Evolutionary conservation across 2,329 filamentous ascomycete genomes (phyloP).

Genomic region (Trichoderma sp.): DNA sequence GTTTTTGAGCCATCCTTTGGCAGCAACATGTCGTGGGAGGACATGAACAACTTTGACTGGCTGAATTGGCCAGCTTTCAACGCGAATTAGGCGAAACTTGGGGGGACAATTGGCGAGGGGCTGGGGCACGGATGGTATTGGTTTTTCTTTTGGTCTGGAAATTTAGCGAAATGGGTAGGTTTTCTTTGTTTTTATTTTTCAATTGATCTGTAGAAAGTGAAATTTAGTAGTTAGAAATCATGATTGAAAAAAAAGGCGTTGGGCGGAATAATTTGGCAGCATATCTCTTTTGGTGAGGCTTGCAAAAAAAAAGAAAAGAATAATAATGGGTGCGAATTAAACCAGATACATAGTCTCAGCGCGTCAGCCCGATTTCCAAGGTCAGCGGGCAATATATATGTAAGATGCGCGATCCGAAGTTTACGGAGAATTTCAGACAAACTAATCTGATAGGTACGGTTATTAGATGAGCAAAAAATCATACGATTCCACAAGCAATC

Average conservation of each 20-base stretch:
- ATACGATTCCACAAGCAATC: neutral
- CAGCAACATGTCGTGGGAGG: constrained; percentile 55
- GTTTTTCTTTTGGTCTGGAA: neutral
- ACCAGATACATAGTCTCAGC: neutral
- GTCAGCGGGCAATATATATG: neutral
- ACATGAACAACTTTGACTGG: constrained; percentile 59
- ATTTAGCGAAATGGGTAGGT: neutral
- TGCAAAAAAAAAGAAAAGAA: neutral
- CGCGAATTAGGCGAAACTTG: neutral
- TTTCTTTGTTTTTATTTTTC: neutral
- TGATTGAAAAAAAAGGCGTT: neutral
- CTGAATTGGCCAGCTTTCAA: constrained; percentile 51
- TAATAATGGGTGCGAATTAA: neutral
- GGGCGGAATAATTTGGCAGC: neutral
- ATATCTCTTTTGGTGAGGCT: neutral
- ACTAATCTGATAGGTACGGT: neutral
- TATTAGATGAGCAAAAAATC: neutral
- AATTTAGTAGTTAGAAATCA: neutral
- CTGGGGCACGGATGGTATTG: neutral
- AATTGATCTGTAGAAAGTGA: neutral
- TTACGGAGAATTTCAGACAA: neutral
- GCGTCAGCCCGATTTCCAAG: neutral
- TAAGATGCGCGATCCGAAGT: neutral
- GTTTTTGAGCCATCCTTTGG: constrained; percentile 56
- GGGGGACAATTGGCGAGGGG: neutral